A percentile compares a stretch with the other conserved stretches of the same genome.
Conservation (phyloP, 23 red algal genomes). For the Gracilaria domingensis region DNA sequence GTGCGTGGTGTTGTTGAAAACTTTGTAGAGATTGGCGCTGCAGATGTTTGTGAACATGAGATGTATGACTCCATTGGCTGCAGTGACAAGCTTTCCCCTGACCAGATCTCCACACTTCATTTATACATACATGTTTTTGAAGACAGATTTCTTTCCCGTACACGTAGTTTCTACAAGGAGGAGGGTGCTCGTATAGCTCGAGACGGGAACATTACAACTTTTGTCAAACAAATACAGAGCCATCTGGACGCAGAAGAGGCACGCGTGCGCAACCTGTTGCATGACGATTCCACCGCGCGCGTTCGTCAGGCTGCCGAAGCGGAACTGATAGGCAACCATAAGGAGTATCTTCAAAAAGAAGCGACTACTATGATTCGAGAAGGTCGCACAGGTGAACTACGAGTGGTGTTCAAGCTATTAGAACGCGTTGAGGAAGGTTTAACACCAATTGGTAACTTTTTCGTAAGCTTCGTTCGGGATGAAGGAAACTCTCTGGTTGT, state of each 20-base stretch:
- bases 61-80: neutral
- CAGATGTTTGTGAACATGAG: slow-evolving; percentile 48
- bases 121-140: slow-evolving; percentile 71
- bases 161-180: slow-evolving; percentile 55
- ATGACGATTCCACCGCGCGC: slow-evolving; percentile 49
- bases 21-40: slow-evolving; percentile 62
- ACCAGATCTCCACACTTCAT: slow-evolving; percentile 24
- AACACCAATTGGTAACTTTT: slow-evolving; percentile 51
- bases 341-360: slow-evolving; percentile 56
- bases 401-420: slow-evolving; percentile 53
- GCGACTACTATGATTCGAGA: slow-evolving; percentile 40
- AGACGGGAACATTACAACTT: slow-evolving; percentile 31
- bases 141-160: slow-evolving; percentile 57
- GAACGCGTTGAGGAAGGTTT: slow-evolving; percentile 58
- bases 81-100: neutral
- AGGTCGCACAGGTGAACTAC: slow-evolving; percentile 40
- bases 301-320: slow-evolving; percentile 50
- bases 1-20: slow-evolving; percentile 66
- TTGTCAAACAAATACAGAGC: slow-evolving; percentile 35
- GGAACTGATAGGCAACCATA: slow-evolving; percentile 66
- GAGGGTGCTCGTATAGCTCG: slow-evolving; percentile 46
- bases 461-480: slow-evolving; percentile 35
- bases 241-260: slow-evolving; percentile 48
- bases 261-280: slow-evolving; percentile 43
- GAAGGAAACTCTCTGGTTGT: slow-evolving; percentile 53